These are phyloP conservation scores for Apiotrichum veenhuisii DNA, from an alignment of 1,284 basidiomycete species.

Conservation along the genomic window DNA sequence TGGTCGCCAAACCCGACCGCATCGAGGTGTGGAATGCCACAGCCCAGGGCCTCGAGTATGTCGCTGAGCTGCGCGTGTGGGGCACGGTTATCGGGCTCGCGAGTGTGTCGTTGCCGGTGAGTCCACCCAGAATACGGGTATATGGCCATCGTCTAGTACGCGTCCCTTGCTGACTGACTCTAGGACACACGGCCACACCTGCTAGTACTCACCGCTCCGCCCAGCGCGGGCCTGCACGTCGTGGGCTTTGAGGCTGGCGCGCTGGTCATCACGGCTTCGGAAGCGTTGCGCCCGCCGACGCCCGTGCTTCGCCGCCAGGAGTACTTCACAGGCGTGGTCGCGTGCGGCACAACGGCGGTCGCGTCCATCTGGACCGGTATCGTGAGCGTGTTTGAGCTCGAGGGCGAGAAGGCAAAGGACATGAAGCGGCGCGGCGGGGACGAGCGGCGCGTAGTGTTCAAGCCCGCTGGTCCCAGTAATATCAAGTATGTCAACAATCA, in stretches of 20 bases:
- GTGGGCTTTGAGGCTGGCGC: constrained; percentile 26
- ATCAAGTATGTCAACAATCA: constrained; percentile 42
- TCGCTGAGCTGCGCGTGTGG: constrained; percentile 40
- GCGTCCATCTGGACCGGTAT: constrained; percentile 48
- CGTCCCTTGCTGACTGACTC: not conserved
- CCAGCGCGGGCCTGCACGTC: constrained; percentile 42
- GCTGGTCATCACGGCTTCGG: constrained; percentile 33
- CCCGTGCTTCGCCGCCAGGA: constrained; percentile 42
- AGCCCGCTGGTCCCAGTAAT: constrained; percentile 32
- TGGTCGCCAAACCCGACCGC: constrained; percentile 43
- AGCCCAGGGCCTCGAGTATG: constrained; percentile 28
- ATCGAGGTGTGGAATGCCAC: constrained; percentile 45
- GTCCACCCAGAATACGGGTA: constrained; percentile 2
- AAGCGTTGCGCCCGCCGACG: constrained; percentile 33
- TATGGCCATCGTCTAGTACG: too few relatives aligned
- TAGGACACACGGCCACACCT: constrained; percentile 42
- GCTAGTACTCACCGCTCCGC: constrained; percentile 42
- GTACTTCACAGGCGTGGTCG: constrained; percentile 42
- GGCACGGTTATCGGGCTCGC: constrained; percentile 44
- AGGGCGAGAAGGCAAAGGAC: constrained; percentile 37
- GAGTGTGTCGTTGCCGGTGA: constrained; percentile 30
- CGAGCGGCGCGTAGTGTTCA: constrained; percentile 31
- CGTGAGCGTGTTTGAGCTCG: constrained; percentile 43
- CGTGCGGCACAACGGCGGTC: constrained; percentile 29
- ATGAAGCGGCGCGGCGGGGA: constrained; percentile 23